These are phyloP conservation scores for Cladosporium velox DNA, from an alignment of 2,329 filamentous ascomycete species.

Conservation along the genomic window DNA sequence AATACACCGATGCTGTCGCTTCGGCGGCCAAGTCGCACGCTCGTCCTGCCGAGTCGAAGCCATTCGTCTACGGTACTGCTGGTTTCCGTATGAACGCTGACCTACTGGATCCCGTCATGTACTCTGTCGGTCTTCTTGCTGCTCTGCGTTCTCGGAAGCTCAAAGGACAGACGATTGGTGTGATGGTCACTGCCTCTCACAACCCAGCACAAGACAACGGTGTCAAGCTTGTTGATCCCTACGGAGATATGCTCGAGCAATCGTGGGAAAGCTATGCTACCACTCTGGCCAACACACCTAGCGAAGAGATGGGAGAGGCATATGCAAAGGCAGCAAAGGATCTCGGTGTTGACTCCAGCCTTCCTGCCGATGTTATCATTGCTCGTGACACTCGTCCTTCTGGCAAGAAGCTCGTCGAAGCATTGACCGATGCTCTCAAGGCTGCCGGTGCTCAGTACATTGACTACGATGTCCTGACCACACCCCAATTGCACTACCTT, in stretches of 20 bases:
- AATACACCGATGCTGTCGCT: slow-evolving; percentile 31
- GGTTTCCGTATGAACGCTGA: slow-evolving; percentile 73
- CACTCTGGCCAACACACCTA: slow-evolving; percentile 79
- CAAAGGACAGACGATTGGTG: slow-evolving; percentile 85
- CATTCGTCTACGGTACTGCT: slow-evolving; percentile 63
- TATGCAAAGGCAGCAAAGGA: slow-evolving; percentile 75
- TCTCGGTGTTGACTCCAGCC: slow-evolving; percentile 69
- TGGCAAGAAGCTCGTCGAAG: slow-evolving; percentile 76
- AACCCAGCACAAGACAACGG: slow-evolving; percentile 89
- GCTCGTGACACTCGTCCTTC: slow-evolving; percentile 92
- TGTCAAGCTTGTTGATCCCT: slow-evolving; percentile 93
- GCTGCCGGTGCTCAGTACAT: slow-evolving; percentile 72
- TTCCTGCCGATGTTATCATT: slow-evolving; percentile 77
- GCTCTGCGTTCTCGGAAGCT: slow-evolving; percentile 87
- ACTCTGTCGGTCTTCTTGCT: slow-evolving; percentile 86
- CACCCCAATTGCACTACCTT: slow-evolving; percentile 96
- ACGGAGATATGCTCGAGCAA: slow-evolving; percentile 94
- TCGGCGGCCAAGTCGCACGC: slow-evolving; percentile 37
- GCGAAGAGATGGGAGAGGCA: slow-evolving; percentile 72
- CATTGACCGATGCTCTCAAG: slow-evolving; percentile 76
- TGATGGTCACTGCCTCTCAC: slow-evolving; percentile 95
- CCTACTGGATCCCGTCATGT: slow-evolving; percentile 87
- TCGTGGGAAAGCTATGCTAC: slow-evolving; percentile 93
- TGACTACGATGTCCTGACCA: slow-evolving; percentile 91
- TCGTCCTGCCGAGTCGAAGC: slow-evolving; percentile 36